Evolutionary conservation across 2,329 filamentous ascomycete genomes (phyloP).

Genomic region (Ambrosiella xylebori): DNA sequence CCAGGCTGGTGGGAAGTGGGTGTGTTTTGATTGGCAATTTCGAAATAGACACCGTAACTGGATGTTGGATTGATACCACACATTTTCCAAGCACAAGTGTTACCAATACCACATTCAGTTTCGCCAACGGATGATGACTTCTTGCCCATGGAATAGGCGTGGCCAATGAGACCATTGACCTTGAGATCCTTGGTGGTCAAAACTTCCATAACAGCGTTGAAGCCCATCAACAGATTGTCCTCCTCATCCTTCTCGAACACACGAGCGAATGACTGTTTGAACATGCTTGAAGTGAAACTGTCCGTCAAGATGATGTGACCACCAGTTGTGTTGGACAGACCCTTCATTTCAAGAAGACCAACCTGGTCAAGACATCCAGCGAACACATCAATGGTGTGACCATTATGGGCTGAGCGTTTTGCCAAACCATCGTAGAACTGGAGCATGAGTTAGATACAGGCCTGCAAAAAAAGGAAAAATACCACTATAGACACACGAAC

Average conservation of each 20-base stretch:
- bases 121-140: slow-evolving; percentile 94
- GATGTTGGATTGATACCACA: slow-evolving; percentile 88
- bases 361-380: slow-evolving; percentile 95
- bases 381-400: slow-evolving; percentile 94
- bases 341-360: slow-evolving; percentile 94
- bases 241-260: slow-evolving; percentile 94
- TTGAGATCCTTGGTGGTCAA: slow-evolving; percentile 96
- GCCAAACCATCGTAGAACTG: slow-evolving; percentile 89
- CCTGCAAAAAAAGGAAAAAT: slow-evolving; percentile 16
- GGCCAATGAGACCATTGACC: slow-evolving; percentile 90
- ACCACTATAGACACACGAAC: slow-evolving; percentile 25
- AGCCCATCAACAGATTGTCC: slow-evolving; percentile 92
- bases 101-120: slow-evolving; percentile 94
- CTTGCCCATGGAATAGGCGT: slow-evolving; percentile 93
- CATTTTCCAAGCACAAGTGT: slow-evolving; percentile 99
- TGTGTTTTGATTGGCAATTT: slow-evolving; percentile 85
- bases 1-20: slow-evolving; percentile 59
- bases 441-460: neutral
- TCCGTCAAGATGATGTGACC: slow-evolving; percentile 97
- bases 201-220: slow-evolving; percentile 91
- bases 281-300: slow-evolving; percentile 97
- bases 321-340: slow-evolving; percentile 84
- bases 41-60: slow-evolving; percentile 93
- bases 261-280: slow-evolving; percentile 94
- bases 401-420: slow-evolving; percentile 88